Evolutionary conservation across 2,329 filamentous ascomycete species (phyloP).

Genomic region (Penicillium vulpinum): DNA sequence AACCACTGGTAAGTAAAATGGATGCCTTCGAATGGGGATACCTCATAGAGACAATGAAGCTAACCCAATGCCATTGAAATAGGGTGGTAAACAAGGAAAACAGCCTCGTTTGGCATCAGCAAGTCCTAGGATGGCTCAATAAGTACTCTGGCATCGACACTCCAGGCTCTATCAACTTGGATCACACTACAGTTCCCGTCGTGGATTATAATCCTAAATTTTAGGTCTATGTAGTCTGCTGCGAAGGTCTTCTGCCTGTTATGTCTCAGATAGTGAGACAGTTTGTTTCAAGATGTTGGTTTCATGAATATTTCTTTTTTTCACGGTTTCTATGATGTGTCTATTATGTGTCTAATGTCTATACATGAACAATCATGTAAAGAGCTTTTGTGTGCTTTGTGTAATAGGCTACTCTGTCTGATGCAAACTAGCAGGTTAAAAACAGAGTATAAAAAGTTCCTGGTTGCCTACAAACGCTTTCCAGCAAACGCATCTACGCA

Average conservation of each 20-base stretch:
- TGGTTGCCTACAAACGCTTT: neutral
- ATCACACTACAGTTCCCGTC: conserved; percentile 36
- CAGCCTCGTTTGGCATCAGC: conserved; percentile 81
- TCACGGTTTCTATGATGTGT: neutral
- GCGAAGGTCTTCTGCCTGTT: neutral
- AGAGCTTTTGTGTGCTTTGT: neutral
- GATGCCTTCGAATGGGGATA: neutral
- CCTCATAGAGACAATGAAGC: neutral
- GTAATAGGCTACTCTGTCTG: neutral
- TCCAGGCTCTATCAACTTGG: conserved; percentile 34
- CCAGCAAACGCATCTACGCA: neutral
- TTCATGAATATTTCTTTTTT: neutral
- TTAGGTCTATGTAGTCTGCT: neutral
- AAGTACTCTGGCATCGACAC: conserved; percentile 45
- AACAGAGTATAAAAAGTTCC: neutral
- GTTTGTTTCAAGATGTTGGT: neutral
- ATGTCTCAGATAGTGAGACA: neutral
- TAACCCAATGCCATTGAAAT: neutral
- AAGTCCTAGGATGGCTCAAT: conserved; percentile 74
- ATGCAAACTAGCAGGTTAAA: neutral
- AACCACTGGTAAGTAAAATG: conserved; percentile 53
- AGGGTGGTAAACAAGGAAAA: conserved; percentile 86
- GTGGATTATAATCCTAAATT: conserved; percentile 30
- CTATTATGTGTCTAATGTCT: neutral
- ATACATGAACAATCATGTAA: neutral